These are phyloP conservation scores for Solanum arcanum DNA, from an alignment of 257 asterid genomes.

Conservation along the genomic window DNA sequence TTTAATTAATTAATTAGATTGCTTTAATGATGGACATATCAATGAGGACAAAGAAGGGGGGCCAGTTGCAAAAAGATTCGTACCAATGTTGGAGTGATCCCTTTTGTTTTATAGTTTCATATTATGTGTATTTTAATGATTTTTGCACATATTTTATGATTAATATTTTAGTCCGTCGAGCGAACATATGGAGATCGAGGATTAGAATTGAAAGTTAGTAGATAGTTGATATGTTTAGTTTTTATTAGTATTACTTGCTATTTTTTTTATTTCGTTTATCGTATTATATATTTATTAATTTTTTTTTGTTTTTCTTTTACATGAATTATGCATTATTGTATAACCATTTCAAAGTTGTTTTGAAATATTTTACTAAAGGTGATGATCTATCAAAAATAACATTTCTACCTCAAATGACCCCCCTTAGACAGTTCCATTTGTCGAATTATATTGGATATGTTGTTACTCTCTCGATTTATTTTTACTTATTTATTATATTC, in stretches of 20 bases:
- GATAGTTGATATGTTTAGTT: background rate
- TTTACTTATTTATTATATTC: background rate
- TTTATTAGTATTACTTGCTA: background rate
- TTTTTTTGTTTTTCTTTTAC: background rate
- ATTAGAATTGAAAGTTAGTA: background rate
- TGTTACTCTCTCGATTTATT: background rate
- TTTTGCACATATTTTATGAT: background rate
- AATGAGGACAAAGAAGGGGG: background rate
- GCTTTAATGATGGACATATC: background rate
- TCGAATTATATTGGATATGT: background rate
- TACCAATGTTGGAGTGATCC: background rate
- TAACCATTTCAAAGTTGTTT: background rate
- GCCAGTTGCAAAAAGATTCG: background rate
- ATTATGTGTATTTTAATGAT: background rate
- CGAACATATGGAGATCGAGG: background rate
- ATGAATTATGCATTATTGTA: background rate
- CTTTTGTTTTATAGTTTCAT: background rate
- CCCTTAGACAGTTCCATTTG: background rate
- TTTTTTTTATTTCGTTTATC: accelerated
- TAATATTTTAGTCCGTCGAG: background rate
- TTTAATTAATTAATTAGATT: background rate
- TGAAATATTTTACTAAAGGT: background rate
- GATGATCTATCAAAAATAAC: background rate
- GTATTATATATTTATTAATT: background rate
- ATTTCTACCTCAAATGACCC: background rate